Conservation (phyloP, 1,284 basidiomycete species). For the Taiwanofungus camphoratus region DNA sequence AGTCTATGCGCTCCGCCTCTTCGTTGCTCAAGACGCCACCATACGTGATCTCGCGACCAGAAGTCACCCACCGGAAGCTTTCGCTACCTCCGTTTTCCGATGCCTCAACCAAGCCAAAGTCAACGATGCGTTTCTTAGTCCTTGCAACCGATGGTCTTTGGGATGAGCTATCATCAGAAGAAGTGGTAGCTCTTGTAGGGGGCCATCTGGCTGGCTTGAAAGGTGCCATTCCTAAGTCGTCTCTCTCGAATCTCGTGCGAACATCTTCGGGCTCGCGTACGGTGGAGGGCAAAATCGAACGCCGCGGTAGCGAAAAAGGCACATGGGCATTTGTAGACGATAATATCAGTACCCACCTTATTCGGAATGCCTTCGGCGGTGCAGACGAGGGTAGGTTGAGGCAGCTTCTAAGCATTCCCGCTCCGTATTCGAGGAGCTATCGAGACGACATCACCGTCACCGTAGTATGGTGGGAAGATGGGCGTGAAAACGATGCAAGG, state of each 20-base stretch:
- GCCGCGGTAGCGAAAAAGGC: slow-evolving; percentile 33
- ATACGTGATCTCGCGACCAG: slow-evolving; percentile 89
- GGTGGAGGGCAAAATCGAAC: slow-evolving; percentile 62
- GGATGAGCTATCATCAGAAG: slow-evolving; percentile 93
- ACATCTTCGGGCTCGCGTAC: slow-evolving; percentile 47
- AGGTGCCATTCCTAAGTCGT: slow-evolving; percentile 53
- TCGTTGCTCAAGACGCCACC: slow-evolving; percentile 80
- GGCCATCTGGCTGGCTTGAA: slow-evolving; percentile 75
- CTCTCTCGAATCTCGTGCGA: slow-evolving; percentile 48
- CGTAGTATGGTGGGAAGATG: slow-evolving; percentile 79
- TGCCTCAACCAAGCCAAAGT: slow-evolving; percentile 15
- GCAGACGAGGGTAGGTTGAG: slow-evolving; percentile 67
- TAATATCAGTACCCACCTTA: slow-evolving; percentile 86
- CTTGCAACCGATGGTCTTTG: slow-evolving; percentile 76
- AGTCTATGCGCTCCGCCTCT: slow-evolving; percentile 55
- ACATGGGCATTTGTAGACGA: slow-evolving; percentile 84
- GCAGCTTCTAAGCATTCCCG: slow-evolving; percentile 79
- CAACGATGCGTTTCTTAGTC: slow-evolving; percentile 52
- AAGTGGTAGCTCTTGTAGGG: slow-evolving; percentile 87
- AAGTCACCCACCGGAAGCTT: slow-evolving; percentile 78
- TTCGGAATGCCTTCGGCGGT: slow-evolving; percentile 92
- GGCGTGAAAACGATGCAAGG: slow-evolving; percentile 34
- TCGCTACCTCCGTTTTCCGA: slow-evolving; percentile 33
- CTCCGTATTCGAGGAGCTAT: slow-evolving; percentile 73
- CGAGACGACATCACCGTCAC: slow-evolving; percentile 91